Percentiles rank a stretch among this genome's conserved stretches.
phyloP scores from a whole-genome alignment of 306 rosid genomes.

The Trichosanthes cucumerina region DNA sequence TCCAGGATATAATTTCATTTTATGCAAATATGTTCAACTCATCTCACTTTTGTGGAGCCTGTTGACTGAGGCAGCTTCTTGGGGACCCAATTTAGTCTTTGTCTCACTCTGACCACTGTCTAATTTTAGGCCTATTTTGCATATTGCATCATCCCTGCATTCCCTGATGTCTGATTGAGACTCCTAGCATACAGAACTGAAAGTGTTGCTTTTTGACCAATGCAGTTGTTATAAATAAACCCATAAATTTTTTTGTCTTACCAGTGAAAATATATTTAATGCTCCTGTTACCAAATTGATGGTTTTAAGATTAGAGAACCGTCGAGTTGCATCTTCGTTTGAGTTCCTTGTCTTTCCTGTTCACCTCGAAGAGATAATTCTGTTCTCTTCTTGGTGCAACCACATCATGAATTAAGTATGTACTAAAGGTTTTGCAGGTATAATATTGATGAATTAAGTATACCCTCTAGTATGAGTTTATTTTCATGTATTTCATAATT shows the following conservation, averaged over 20 bases:
- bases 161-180: not conserved
- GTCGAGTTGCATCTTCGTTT: not conserved
- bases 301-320: not conserved
- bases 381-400: not conserved
- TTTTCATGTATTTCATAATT: not conserved
- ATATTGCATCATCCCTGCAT: slow-evolving; percentile 1
- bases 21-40: not conserved
- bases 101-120: not conserved
- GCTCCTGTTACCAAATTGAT: not conserved
- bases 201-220: not conserved
- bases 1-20: not conserved
- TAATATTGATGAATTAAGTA: not conserved
- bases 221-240: not conserved
- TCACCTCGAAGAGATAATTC: not conserved
- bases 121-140: not conserved
- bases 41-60: not conserved
- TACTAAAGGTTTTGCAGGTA: not conserved
- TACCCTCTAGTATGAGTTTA: not conserved
- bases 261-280: not conserved
- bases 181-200: not conserved
- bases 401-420: not conserved
- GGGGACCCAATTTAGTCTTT: not conserved
- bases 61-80: not conserved
- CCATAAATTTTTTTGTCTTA: not conserved
- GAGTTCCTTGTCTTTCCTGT: not conserved